A percentile compares a stretch with the other conserved stretches of the same genome.
Evolutionary conservation across 345 rosid genomes (phyloP).

Genomic region (Citrus maxima): DNA sequence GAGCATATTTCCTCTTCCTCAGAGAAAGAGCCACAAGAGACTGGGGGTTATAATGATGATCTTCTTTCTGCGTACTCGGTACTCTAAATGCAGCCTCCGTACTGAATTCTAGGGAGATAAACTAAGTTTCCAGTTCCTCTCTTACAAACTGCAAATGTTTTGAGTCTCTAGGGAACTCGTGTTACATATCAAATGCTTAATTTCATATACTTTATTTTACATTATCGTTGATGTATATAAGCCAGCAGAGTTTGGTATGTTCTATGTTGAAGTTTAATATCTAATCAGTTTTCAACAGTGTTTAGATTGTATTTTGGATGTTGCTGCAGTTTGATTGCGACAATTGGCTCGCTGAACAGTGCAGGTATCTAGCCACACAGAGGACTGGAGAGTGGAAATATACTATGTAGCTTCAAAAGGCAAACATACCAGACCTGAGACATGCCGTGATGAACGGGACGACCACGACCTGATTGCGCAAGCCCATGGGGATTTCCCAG

Average conservation of each 20-base stretch:
- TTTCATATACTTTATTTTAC: too few species aligned
- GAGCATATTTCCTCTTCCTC: too few species aligned
- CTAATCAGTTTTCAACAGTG: neutral
- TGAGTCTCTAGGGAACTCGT: neutral
- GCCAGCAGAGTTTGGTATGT: neutral
- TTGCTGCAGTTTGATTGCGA: slow-evolving; percentile 46
- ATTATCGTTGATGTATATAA: neutral
- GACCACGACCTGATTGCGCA: slow-evolving; percentile 43
- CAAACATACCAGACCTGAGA: slow-evolving; percentile 20
- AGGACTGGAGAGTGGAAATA: slow-evolving; percentile 61
- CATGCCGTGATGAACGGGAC: slow-evolving; percentile 61
- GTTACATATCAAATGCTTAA: too few species aligned
- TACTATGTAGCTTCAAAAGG: slow-evolving; percentile 6
- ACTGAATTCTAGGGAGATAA: neutral
- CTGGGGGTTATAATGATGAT: too few species aligned
- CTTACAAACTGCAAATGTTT: neutral
- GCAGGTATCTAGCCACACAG: slow-evolving; percentile 27
- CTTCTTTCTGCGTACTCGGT: too few species aligned
- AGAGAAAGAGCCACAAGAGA: too few species aligned
- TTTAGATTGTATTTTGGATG: neutral
- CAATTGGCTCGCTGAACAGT: slow-evolving; percentile 53
- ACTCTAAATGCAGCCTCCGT: neutral
- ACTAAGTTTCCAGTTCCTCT: neutral
- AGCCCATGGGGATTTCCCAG: slow-evolving; percentile 47
- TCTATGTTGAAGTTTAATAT: neutral